Evolutionary conservation across 2,329 filamentous ascomycete genomes (phyloP), one percentile per base, ranked within the genome.

Genomic region (Xylaria hypoxylon): DNA sequence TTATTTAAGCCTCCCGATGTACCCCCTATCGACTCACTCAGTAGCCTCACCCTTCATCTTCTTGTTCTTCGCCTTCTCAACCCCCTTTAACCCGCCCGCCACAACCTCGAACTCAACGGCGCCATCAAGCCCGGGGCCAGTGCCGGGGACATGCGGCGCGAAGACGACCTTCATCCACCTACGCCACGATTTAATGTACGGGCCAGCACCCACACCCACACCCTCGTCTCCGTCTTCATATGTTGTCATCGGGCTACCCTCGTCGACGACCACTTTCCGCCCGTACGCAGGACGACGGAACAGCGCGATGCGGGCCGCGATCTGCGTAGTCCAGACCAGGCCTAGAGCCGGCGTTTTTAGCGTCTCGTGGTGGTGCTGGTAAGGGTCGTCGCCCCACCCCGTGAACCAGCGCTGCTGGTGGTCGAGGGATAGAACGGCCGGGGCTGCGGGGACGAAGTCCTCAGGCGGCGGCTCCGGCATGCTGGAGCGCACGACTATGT

Each of bases 321-420:
- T 89, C 81, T 97, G 94, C 33, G 94, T 95, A 2, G 93, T 90
- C 95, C 95, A 98, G 11, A 96, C 91, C 7, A 97, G 84, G 0
- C 95, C 95, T 26, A 98, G 80, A 6, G 92, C 92, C 0, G 95
- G 95, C 0, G 92, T 97, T 80, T 97, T 98, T 62, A 91, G 80
- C 24, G 80, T 62, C 55, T 64, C 61, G 44, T 61, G 75, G 22
- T 81, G 78, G 28, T 79, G 73, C 17, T 81, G 77, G 28, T 79
- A 73, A 13, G 81, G 77, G 33, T 89, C 84, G 77, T 97, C 92
- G 24, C 95, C 94, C 95, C 96, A 97, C 69, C 96, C 94, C 3
- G 94, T 96, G 80, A 97, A 97, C 88, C 94, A 97, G 48, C 92
- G 87, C 78, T 97, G 93, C 79, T 98, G 95, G 79, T 97, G 92